Percentiles rank a stretch among this genome's conserved stretches.
These are phyloP conservation scores for Leptodermis oblonga DNA, from an alignment of 257 asterid genomes.

Conservation along the genomic window DNA sequence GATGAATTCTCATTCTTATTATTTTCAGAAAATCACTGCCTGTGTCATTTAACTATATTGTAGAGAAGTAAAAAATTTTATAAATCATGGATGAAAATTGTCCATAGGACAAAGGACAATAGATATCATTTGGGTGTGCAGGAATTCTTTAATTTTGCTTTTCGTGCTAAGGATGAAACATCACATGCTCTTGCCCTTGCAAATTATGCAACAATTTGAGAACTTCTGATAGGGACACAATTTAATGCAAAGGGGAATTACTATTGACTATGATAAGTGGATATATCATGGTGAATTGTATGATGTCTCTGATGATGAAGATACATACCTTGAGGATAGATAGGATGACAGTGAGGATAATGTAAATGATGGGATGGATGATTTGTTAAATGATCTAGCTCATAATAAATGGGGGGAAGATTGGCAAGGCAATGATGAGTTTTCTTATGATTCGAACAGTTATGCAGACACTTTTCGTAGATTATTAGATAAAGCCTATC, in stretches of 20 bases:
- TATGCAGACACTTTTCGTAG: neutral
- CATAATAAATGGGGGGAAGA: neutral
- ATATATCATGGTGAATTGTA: neutral
- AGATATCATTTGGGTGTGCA: neutral
- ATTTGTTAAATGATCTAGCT: neutral
- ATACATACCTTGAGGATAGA: neutral
- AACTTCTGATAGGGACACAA: neutral
- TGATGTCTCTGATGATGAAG: neutral
- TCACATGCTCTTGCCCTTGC: neutral
- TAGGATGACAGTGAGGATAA: neutral
- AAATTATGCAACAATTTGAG: neutral
- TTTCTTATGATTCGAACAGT: too few species aligned
- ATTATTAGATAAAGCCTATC: neutral
- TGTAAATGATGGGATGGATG: neutral
- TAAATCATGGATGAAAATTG: neutral
- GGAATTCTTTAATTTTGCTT: neutral
- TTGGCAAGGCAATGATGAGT: neutral
- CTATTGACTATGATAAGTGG: neutral
- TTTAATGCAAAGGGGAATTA: neutral
- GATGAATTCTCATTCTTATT: too few species aligned
- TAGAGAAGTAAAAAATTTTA: too few species aligned
- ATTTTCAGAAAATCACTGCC: too few species aligned
- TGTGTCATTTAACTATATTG: too few species aligned
- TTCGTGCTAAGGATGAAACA: neutral
- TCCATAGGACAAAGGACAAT: neutral